These are phyloP conservation scores for Saturnispora saitoi DNA, from an alignment of 805 yeast genomes.

Conservation along the genomic window DNA sequence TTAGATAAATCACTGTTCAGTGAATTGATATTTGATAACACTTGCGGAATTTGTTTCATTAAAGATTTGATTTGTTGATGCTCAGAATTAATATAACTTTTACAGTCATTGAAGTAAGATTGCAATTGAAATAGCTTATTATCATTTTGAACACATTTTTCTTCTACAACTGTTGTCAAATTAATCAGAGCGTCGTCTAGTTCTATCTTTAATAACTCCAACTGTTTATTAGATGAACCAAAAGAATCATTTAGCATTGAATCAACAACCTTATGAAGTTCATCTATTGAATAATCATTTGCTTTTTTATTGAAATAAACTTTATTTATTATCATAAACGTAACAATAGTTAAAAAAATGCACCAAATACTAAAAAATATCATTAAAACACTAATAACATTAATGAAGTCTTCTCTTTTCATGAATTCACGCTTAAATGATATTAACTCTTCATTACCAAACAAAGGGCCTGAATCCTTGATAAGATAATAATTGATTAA, in stretches of 20 bases:
- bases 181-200: conserved; percentile 5
- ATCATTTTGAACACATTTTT: background rate
- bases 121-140: background rate
- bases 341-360: background rate
- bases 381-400: background rate
- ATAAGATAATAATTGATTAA: background rate
- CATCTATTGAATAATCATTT: background rate
- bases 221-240: background rate
- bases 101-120: background rate
- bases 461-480: background rate
- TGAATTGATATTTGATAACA: background rate
- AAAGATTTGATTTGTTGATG: conserved; percentile 4
- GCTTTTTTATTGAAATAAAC: background rate
- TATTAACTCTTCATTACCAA: background rate
- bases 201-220: conserved; percentile 6
- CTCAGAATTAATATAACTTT: conserved; percentile 7
- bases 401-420: conserved; percentile 7
- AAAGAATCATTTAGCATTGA: conserved; percentile 9
- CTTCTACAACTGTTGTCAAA: background rate
- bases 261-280: conserved; percentile 12
- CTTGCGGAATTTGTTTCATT: background rate
- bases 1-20: background rate
- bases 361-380: conserved; percentile 3
- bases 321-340: background rate
- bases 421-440: conserved; percentile 3